Evolutionary conservation across 148 eudicot species (phyloP).

Genomic region (Cornus suecica): DNA sequence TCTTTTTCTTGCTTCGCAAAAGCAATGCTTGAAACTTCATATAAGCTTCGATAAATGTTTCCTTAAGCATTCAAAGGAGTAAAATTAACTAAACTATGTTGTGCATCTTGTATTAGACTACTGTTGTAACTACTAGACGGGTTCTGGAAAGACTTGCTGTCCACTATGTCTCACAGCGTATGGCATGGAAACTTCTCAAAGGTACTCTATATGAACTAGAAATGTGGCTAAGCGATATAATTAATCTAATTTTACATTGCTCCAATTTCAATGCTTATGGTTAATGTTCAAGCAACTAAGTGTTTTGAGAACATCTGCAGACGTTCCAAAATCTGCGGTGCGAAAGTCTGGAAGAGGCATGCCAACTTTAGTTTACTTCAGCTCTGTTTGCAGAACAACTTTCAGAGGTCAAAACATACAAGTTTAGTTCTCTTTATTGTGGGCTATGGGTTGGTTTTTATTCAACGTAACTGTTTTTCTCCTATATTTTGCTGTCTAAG

Average conservation of each 20-base stretch:
- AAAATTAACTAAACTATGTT: background rate
- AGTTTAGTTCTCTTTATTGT: background rate
- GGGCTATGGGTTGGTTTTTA: background rate
- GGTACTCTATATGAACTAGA: slow-evolving; percentile 34
- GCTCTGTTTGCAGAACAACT: slow-evolving; percentile 63
- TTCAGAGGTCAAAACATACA: slow-evolving; percentile 52
- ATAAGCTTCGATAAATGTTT: background rate
- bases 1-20: slow-evolving; percentile 6
- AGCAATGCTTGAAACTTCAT: background rate
- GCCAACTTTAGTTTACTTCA: slow-evolving; percentile 56
- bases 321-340: slow-evolving; percentile 80
- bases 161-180: slow-evolving; percentile 67
- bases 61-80: background rate
- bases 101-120: slow-evolving; percentile 45
- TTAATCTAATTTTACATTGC: background rate
- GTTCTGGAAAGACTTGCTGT: slow-evolving; percentile 83
- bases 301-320: slow-evolving; percentile 30
- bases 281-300: background rate
- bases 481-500: slow-evolving; percentile 1
- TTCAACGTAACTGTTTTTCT: background rate
- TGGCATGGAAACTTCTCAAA: slow-evolving; percentile 98
- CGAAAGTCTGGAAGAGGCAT: slow-evolving; percentile 81
- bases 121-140: slow-evolving; percentile 80
- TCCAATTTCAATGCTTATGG: background rate
- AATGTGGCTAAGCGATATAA: background rate